phyloP scores from a whole-genome alignment of 352 stramenopile species.

The Pythium brassicae region DNA sequence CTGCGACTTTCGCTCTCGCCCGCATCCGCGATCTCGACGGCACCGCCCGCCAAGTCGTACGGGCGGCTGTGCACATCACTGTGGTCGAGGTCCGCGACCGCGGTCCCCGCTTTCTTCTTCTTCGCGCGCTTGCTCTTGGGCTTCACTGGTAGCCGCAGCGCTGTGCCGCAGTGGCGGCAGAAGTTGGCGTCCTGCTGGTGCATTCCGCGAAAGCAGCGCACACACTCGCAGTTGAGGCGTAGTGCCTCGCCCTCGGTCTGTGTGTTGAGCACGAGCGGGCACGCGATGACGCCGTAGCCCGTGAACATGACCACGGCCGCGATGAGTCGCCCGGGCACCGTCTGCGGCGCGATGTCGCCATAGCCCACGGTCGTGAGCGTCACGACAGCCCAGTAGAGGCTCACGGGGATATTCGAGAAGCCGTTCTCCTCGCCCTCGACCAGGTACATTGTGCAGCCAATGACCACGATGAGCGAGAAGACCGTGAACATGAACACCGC shows the following conservation, averaged over 20 bases:
- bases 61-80: background rate
- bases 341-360: conserved; percentile 45
- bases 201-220: conserved; percentile 32
- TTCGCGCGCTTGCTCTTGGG: conserved; percentile 21
- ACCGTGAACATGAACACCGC: conserved; percentile 71
- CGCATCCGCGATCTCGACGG: background rate
- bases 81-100: background rate
- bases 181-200: conserved; percentile 52
- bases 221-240: conserved; percentile 34
- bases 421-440: conserved; percentile 75
- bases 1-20: background rate
- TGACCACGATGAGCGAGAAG: conserved; percentile 77
- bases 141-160: conserved; percentile 27
- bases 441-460: conserved; percentile 80
- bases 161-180: conserved; percentile 35
- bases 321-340: conserved; percentile 39
- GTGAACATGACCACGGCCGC: conserved; percentile 49
- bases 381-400: conserved; percentile 49
- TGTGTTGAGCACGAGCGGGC: conserved; percentile 39
- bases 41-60: background rate
- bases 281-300: conserved; percentile 47
- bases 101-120: conserved; percentile 14
- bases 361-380: conserved; percentile 55
- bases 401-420: conserved; percentile 66
- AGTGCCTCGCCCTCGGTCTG: conserved; percentile 30